Evolutionary conservation across 2,329 filamentous ascomycete genomes (phyloP).

Genomic region (Fusarium sp.): DNA sequence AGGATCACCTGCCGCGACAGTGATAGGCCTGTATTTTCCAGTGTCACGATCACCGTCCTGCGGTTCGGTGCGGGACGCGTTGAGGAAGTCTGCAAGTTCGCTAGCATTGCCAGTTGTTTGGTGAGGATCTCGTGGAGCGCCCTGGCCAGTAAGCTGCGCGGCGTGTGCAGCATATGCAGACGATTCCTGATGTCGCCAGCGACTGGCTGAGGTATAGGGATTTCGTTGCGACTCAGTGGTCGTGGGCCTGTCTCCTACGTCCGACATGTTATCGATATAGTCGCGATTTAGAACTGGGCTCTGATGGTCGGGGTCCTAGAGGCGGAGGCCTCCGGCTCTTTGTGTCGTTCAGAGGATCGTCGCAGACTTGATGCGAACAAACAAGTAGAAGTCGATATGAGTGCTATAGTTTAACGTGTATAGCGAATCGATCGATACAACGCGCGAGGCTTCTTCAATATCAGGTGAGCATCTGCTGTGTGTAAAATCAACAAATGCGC

Average conservation of each 20-base stretch:
- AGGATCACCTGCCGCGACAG: slow-evolving; percentile 51
- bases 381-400: slow-evolving; percentile 21
- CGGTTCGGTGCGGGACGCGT: slow-evolving; percentile 61
- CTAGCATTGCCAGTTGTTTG: slow-evolving; percentile 54
- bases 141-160: slow-evolving; percentile 42
- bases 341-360: slow-evolving; percentile 18
- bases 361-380: slow-evolving; percentile 19
- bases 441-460: slow-evolving; percentile 1
- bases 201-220: slow-evolving; percentile 64
- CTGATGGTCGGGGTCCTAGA: neutral
- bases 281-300: neutral
- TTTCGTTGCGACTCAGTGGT: slow-evolving; percentile 53
- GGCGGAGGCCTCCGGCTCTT: slow-evolving; percentile 29
- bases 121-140: slow-evolving; percentile 44
- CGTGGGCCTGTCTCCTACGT: slow-evolving; percentile 32
- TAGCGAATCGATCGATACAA: neutral
- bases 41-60: slow-evolving; percentile 44
- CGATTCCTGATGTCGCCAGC: slow-evolving; percentile 73
- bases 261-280: slow-evolving; percentile 35
- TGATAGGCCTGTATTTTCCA: slow-evolving; percentile 58
- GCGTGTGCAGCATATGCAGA: slow-evolving; percentile 62
- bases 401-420: slow-evolving; percentile 18
- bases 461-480: neutral
- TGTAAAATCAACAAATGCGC: neutral
- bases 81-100: slow-evolving; percentile 66